Evolutionary conservation across 176 grass and related monocot species (phyloP).

Genomic region (Poa pratensis): DNA sequence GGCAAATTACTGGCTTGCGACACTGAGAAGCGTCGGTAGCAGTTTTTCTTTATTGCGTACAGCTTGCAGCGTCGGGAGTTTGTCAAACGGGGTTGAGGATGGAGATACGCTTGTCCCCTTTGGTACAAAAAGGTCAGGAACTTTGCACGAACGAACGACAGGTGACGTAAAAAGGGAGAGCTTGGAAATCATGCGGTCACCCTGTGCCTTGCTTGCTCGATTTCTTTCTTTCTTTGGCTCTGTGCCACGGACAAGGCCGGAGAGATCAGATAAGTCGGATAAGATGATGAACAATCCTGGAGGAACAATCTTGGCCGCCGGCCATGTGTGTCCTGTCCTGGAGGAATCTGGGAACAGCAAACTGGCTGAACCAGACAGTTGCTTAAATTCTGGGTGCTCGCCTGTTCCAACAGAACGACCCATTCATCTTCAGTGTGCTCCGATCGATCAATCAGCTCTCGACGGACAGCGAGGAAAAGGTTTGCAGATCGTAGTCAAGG

Average conservation of each 20-base stretch:
- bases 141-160: background rate
- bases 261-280: background rate
- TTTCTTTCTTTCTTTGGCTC: background rate
- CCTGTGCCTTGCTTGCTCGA: no score
- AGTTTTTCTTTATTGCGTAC: background rate
- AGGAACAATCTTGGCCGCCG: background rate
- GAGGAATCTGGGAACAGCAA: constrained; percentile 23
- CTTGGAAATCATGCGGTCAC: background rate
- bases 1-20: background rate
- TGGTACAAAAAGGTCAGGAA: background rate
- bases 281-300: background rate
- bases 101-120: constrained; percentile 23
- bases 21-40: no score
- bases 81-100: constrained; percentile 15
- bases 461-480: no score
- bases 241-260: background rate
- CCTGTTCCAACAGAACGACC: no score
- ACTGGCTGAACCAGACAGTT: constrained; percentile 20
- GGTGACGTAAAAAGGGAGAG: background rate
- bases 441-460: no score
- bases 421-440: no score
- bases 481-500: no score
- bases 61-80: background rate
- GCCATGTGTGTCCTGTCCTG: background rate
- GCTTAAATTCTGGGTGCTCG: no score